Conservation (phyloP, 2,329 filamentous ascomycete species). For the Hypoxylon sp. region DNA sequence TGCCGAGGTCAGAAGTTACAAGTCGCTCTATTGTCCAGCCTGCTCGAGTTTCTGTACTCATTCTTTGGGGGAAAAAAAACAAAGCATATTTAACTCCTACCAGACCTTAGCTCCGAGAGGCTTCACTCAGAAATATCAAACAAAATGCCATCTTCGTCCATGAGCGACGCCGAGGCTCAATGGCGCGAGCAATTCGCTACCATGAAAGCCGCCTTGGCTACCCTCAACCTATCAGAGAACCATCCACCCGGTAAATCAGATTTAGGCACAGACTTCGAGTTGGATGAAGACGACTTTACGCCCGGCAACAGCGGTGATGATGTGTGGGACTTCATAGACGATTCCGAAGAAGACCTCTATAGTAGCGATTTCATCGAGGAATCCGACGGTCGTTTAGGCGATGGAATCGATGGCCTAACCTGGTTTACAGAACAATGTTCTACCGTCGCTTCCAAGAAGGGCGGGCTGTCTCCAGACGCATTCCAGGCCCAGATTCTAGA, state of each 20-base stretch:
- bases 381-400: slow-evolving; percentile 40
- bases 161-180: slow-evolving; percentile 60
- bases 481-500: slow-evolving; percentile 80
- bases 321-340: slow-evolving; percentile 91
- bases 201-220: slow-evolving; percentile 86
- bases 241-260: slow-evolving; percentile 53
- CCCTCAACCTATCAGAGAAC: slow-evolving; percentile 63
- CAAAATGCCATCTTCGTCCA: slow-evolving; percentile 36
- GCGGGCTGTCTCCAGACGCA: slow-evolving; percentile 72
- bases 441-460: slow-evolving; percentile 68
- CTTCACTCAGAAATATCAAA: background rate
- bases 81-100: background rate
- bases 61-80: background rate
- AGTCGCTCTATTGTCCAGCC: no score
- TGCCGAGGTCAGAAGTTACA: no score
- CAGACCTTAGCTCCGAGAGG: background rate
- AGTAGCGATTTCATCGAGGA: slow-evolving; percentile 71
- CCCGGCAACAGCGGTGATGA: slow-evolving; percentile 75
- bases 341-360: slow-evolving; percentile 70
- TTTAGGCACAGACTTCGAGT: slow-evolving; percentile 68
- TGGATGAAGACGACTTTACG: slow-evolving; percentile 65
- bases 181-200: slow-evolving; percentile 87
- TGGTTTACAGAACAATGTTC: slow-evolving; percentile 79
- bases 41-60: no score
- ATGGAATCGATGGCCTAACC: slow-evolving; percentile 59